Percentiles rank a stretch among this genome's conserved stretches.
Evolutionary conservation across 208 protist species (phyloP).

Genomic region (Tritrichomonas musculus): DNA sequence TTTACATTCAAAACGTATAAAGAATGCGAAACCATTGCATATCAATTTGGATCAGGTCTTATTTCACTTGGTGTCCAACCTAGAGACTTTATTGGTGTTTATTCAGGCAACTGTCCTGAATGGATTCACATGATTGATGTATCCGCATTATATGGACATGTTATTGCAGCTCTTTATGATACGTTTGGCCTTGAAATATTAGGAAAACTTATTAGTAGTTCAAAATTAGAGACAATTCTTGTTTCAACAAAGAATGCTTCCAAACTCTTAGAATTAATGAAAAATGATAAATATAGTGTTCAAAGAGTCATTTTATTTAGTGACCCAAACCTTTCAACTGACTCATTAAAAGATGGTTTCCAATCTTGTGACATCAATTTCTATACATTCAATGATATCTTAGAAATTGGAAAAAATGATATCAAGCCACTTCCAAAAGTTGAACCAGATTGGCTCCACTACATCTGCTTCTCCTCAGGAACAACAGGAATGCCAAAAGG

Average conservation of each 20-base stretch:
- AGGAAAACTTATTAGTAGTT: background rate
- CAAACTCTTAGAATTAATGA: background rate
- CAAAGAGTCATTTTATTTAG: background rate
- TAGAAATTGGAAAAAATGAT: background rate
- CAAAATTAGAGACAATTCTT: background rate
- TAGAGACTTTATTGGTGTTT: background rate
- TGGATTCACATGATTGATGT: background rate
- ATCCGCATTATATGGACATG: background rate
- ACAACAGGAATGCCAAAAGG: constrained; percentile 26
- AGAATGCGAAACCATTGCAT: background rate
- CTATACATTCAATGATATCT: background rate
- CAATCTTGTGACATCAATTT: background rate
- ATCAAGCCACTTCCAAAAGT: background rate
- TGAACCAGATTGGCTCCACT: background rate
- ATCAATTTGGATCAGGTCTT: background rate
- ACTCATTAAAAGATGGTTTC: background rate
- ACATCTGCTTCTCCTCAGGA: constrained; percentile 1
- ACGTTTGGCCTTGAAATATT: background rate
- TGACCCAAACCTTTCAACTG: background rate
- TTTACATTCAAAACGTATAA: background rate
- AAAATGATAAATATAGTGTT: background rate
- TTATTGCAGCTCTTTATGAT: constrained; percentile 9
- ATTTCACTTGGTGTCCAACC: background rate
- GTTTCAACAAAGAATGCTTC: background rate
- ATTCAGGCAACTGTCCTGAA: background rate